Conservation (phyloP, 495 filamentous ascomycete genomes). For the Filosporella fistucella region DNA sequence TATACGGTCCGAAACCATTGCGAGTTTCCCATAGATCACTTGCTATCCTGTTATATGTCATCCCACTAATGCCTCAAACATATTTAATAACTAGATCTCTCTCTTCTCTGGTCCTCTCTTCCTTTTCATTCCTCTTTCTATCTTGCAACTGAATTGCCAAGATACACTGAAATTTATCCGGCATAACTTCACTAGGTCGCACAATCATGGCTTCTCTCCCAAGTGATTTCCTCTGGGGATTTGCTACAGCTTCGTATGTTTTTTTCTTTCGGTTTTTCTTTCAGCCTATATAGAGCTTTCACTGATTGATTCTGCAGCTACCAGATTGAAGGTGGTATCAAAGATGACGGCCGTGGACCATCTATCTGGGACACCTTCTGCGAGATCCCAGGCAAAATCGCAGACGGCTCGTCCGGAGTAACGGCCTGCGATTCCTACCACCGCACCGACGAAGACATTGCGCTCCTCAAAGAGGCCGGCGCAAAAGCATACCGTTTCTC, state of each 20-base stretch:
- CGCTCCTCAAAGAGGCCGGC: slow-evolving; percentile 58
- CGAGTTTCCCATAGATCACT: neutral
- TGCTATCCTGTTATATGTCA: neutral
- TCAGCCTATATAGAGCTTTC: neutral
- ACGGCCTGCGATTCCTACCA: slow-evolving; percentile 77
- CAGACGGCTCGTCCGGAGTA: slow-evolving; percentile 61
- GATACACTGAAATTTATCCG: neutral
- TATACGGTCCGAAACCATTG: slow-evolving; percentile 17
- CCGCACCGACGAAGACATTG: slow-evolving; percentile 68
- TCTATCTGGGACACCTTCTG: slow-evolving; percentile 80
- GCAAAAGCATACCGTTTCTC: slow-evolving; percentile 72
- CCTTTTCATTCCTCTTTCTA: slow-evolving; percentile 4
- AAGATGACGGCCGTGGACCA: slow-evolving; percentile 64
- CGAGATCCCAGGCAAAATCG: slow-evolving; percentile 68
- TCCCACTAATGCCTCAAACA: slow-evolving; percentile 1
- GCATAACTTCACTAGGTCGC: neutral
- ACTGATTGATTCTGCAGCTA: slow-evolving; percentile 40
- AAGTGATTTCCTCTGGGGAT: slow-evolving; percentile 77
- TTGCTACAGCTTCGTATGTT: slow-evolving; percentile 70
- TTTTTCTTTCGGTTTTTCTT: neutral
- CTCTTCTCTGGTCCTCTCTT: slow-evolving; percentile 9
- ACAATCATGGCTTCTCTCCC: slow-evolving; percentile 39
- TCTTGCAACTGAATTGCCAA: no score
- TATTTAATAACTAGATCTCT: slow-evolving; percentile 2
- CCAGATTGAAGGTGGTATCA: slow-evolving; percentile 68